Evolutionary conservation across 352 stramenopile species (phyloP), one percentile per base, ranked within the genome.

Genomic region (Globisporangium yorkense): DNA sequence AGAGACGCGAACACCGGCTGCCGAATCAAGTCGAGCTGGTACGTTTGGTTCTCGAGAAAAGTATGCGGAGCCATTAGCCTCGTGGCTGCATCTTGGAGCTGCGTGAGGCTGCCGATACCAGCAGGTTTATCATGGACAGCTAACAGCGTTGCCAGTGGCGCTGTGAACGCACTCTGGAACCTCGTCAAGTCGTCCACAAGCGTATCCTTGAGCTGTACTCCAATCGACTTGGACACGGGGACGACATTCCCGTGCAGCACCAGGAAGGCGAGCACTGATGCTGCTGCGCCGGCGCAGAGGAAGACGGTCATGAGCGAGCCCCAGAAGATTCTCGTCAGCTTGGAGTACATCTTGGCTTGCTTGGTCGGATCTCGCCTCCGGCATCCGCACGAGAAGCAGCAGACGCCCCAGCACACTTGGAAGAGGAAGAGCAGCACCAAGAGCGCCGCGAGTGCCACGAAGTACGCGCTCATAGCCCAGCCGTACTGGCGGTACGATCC

Each of bases 21-120:
- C 15, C 72, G 58, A 31, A 87, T 50, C 5, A 58, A 44, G 27
- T 85, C 76, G 0, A 57, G 44, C 0, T 49, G 48, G 5, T 71
- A 72, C 24, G 64, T 81, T 53, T 85, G 71, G 2, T 73, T 68
- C 4, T 83, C 70, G 3, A 87, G 40, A 51, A 89, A 87, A 18
- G 48, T 70, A 21, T 86, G 75, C 5, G 45, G n/a, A 2, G 53
- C 44, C 56, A 89, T 74, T 9, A 70, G 40, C 0, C 8, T 8
- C 0, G 41, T 33, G 1, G 66, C 61, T 18, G 29, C 60, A 8
- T 68, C 43, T 45, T 87, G 75, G 1, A 87, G 66, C 0, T 29
- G 49, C 4, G 56, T 2, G 1, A 87, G 63, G 12, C 60, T 61
- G 6, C 40, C 41, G 33, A 72, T 66, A 0, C 54, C 65, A 12